Evolutionary conservation across 345 rosid species (phyloP), one percentile per base, ranked within the genome.

Genomic region (Ailanthus altissimus): DNA sequence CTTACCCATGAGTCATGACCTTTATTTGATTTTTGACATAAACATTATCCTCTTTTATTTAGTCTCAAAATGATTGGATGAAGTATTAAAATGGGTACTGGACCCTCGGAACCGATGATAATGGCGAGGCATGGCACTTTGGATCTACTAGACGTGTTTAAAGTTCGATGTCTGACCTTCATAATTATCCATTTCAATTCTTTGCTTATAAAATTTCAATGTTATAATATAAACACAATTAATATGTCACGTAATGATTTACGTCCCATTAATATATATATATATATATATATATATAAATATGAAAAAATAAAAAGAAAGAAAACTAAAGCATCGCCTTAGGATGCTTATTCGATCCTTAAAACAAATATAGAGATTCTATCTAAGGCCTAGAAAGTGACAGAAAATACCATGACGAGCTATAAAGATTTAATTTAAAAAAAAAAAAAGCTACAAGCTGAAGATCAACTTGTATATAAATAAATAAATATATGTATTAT

Each of bases 231-330:
- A 42, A 59, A 6, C 5, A 46, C 42, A 73, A 47, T 59, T 9
- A 60, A 75, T 15, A 43, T 63, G 80, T 56, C 82, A 76, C 43
- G 50, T 45, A 70, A 74, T 81, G 67, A 84, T 76, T 73, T 50
- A 10, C 57, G 66, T 70, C 76, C 81, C 83, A 51, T 75, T 56
- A 57, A 49, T 40, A 8, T 40, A 38, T 14, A 7, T 2, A 11
- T 26, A 23, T 23, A n/a, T 12, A 45, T 54, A n/a, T 57, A 43
- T 23, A 46, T 7, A 15, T n/a, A 68, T 64, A 28, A 81, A 75
- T n/a, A 67, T 50, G 40, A 64, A 40, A 47, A 6, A 21, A 79
- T 66, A 53, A 67, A 73, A 26, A 69, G 20, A 69, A 57, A 45
- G 61, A 73, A 64, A 58, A 59, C 25, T 74, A 77, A 78, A 66